A percentile compares a stretch with the other conserved stretches of the same genome.
phyloP scores from a whole-genome alignment of 257 asterid species.

The Nemophila menziesii region DNA sequence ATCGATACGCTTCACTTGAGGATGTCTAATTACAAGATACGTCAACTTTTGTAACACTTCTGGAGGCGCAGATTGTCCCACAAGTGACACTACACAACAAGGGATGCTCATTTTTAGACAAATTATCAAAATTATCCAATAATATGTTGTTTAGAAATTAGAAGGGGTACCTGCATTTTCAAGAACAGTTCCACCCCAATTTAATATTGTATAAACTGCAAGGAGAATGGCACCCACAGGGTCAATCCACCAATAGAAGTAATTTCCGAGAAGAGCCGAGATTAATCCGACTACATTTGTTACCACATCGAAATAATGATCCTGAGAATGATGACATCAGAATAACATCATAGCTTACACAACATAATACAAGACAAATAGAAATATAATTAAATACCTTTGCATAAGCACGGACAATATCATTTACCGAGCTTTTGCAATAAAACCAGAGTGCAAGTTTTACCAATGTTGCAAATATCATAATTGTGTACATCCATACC shows the following conservation, averaged over 20 bases:
- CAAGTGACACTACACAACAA: slow-evolving; percentile 57
- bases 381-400: slow-evolving; percentile 35
- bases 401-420: slow-evolving; percentile 86
- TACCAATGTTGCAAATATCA: slow-evolving; percentile 62
- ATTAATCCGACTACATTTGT: slow-evolving; percentile 74
- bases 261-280: slow-evolving; percentile 80
- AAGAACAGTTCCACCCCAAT: slow-evolving; percentile 81
- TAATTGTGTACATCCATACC: slow-evolving; percentile 64
- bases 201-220: slow-evolving; percentile 67
- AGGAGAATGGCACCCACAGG: slow-evolving; percentile 79
- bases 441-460: slow-evolving; percentile 82
- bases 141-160: background rate
- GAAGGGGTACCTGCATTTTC: slow-evolving; percentile 95
- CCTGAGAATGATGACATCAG: slow-evolving; percentile 44
- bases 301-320: slow-evolving; percentile 90
- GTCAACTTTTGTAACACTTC: slow-evolving; percentile 69
- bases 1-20: slow-evolving; percentile 65
- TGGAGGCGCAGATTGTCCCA: slow-evolving; percentile 85
- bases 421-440: slow-evolving; percentile 73
- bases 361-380: too few relatives aligned
- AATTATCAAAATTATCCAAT: too few relatives aligned
- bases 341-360: too few relatives aligned
- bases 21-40: slow-evolving; percentile 74
- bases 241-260: slow-evolving; percentile 80
- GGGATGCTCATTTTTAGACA: slow-evolving; percentile 2